Evolutionary conservation across 257 asterid species (phyloP), one percentile per base, ranked within the genome.

Genomic region (Plectranthus barbatus): DNA sequence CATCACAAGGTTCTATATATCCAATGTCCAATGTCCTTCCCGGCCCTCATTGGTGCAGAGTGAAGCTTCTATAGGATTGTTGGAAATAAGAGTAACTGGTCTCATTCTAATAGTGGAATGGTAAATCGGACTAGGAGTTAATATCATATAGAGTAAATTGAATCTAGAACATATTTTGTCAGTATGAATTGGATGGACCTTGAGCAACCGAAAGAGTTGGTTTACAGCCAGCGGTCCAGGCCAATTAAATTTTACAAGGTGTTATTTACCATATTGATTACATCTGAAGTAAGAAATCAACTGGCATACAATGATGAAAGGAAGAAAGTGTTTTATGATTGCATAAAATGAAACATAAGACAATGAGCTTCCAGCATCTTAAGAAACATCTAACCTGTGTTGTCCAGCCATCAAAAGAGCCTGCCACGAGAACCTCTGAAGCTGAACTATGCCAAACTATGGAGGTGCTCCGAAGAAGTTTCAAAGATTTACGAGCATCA

Each of bases 381-480:
- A 61, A 53, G 56, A 62, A 61, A 56, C 10, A 65, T 54, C 72
- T 42, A 54, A 93, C 99, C 99, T 93, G 90, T 57, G 90, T 78
- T 34, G 90, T 85, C 99, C 99, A 93, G 73, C 97, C 95, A 76
- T 93, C 99, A 74, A 89, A 93, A 7, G 97, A 90, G 33, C 99
- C 99, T 6, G 66, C 67, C 58, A 93, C 74, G 57, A 82, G 77
- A 77, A 90, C 99, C 79, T 86, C 90, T 0, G 91, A 70, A 55
- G 95, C 99, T 55, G 95, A 71, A 75, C 62, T 87, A 64, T 81
- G 84, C 96, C 95, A 93, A 50, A 77, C 77, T 20, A 93, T 69
- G 61, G 52, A 61, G 56, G 86, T 76, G 41, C 81, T 78, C 7
- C 90, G 82, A 60, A 93, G 94, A 77, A 82, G 80, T 76, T 82